Evolutionary conservation across 805 yeast genomes (phyloP).

Genomic region (Saccharomycopsis fodiens): DNA sequence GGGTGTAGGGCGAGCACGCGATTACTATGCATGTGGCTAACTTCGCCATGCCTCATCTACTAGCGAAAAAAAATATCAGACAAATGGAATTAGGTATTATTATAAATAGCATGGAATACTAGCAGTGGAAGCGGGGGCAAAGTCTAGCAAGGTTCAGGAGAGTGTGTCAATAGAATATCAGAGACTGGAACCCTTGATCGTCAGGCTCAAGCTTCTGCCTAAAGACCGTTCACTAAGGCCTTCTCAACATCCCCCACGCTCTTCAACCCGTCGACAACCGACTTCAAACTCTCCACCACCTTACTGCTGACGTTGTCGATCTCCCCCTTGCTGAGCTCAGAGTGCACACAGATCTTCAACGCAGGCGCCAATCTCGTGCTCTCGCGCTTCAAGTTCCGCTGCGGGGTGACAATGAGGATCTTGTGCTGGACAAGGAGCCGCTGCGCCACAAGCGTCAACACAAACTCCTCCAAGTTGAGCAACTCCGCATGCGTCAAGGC

Average conservation of each 20-base stretch:
- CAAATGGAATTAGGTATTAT: too few relatives aligned
- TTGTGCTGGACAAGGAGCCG: slow-evolving; percentile 40
- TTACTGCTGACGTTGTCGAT: slow-evolving; percentile 24
- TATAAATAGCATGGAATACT: too few relatives aligned
- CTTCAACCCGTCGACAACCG: neutral
- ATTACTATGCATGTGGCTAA: too few relatives aligned
- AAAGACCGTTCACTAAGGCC: neutral
- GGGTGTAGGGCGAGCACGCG: too few relatives aligned
- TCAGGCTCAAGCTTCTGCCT: too few relatives aligned
- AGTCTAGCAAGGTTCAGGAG: too few relatives aligned
- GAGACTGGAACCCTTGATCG: too few relatives aligned
- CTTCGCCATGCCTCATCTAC: too few relatives aligned
- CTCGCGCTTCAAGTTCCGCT: slow-evolving; percentile 70
- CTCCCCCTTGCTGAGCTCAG: slow-evolving; percentile 39
- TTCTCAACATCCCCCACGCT: neutral
- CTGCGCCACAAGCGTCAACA: slow-evolving; percentile 64
- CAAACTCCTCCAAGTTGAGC: slow-evolving; percentile 46
- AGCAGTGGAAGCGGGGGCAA: too few relatives aligned
- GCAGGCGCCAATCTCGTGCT: slow-evolving; percentile 60
- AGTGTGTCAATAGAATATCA: too few relatives aligned
- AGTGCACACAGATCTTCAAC: slow-evolving; percentile 43
- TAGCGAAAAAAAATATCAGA: too few relatives aligned
- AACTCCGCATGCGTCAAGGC: slow-evolving; percentile 25
- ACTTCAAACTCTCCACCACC: slow-evolving; percentile 2
- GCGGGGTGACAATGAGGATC: slow-evolving; percentile 45